Conservation (phyloP, 129 eudicot genomes). For the Flaveria robusta region DNA sequence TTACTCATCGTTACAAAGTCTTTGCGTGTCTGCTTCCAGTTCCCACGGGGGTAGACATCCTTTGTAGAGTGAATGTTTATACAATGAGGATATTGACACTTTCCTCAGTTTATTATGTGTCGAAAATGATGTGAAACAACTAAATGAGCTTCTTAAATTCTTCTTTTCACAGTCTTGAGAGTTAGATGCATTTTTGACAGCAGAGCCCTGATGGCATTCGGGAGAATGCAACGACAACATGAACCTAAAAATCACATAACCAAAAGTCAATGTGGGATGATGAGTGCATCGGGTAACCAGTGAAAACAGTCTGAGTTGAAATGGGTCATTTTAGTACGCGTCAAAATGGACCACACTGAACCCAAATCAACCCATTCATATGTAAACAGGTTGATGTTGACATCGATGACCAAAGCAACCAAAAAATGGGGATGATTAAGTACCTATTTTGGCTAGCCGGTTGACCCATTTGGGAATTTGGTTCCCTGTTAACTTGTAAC, state of each 20-base stretch:
- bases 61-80: slow-evolving; percentile 69
- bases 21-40: slow-evolving; percentile 39
- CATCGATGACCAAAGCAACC: not conserved
- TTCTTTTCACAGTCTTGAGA: slow-evolving; percentile 47
- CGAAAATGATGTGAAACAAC: slow-evolving; percentile 63
- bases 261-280: not conserved
- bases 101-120: slow-evolving; percentile 58
- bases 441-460: slow-evolving; percentile 88
- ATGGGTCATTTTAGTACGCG: not conserved
- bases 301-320: not conserved
- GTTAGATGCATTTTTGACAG: slow-evolving; percentile 36
- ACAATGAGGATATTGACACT: slow-evolving; percentile 64
- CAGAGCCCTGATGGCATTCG: slow-evolving; percentile 60
- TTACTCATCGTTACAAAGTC: slow-evolving; percentile 32
- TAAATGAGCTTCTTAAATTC: slow-evolving; percentile 53
- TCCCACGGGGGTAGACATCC: slow-evolving; percentile 76
- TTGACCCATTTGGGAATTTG: slow-evolving; percentile 92
- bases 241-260: slow-evolving; percentile 61
- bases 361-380: not conserved
- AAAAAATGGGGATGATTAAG: not conserved
- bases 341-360: too few relatives aligned
- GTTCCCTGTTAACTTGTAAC: slow-evolving; percentile 76
- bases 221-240: slow-evolving; percentile 75
- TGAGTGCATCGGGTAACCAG: not conserved
- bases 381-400: not conserved